A percentile compares a stretch with the other conserved stretches of the same genome.
phyloP scores from a whole-genome alignment of 306 rosid species.

The Medicago ruthenica region DNA sequence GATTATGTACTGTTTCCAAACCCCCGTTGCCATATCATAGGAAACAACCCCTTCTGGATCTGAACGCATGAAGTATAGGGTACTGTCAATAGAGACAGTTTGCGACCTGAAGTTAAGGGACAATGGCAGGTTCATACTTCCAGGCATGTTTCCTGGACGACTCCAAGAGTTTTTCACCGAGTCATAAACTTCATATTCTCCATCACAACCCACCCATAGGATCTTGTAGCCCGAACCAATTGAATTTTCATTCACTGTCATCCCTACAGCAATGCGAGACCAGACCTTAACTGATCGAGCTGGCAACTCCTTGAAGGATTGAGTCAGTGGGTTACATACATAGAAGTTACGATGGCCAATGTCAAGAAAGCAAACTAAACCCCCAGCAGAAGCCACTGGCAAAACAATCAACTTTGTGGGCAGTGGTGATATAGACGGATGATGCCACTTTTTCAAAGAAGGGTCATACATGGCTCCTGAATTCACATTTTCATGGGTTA shows the following conservation, averaged over 20 bases:
- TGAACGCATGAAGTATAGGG: slow-evolving; percentile 80
- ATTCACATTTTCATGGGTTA: slow-evolving; percentile 71
- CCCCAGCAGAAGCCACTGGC: slow-evolving; percentile 97
- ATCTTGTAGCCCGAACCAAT: slow-evolving; percentile 73
- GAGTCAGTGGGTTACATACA: slow-evolving; percentile 89
- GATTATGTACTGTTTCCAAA: slow-evolving; percentile 78
- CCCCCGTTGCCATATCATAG: slow-evolving; percentile 64
- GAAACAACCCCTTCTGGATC: slow-evolving; percentile 84
- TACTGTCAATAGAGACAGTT: slow-evolving; percentile 64
- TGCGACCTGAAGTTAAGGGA: slow-evolving; percentile 64
- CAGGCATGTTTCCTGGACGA: slow-evolving; percentile 64
- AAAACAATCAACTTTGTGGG: slow-evolving; percentile 60
- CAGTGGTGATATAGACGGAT: slow-evolving; percentile 64
- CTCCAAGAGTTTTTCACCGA: slow-evolving; percentile 76
- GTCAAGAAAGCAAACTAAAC: slow-evolving; percentile 85
- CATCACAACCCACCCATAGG: slow-evolving; percentile 78
- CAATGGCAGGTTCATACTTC: slow-evolving; percentile 63
- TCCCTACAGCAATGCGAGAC: slow-evolving; percentile 73
- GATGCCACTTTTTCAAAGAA: slow-evolving; percentile 85
- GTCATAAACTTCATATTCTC: slow-evolving; percentile 86
- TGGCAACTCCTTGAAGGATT: slow-evolving; percentile 88
- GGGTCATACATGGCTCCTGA: slow-evolving; percentile 93
- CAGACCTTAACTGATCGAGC: slow-evolving; percentile 74
- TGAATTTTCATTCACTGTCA: slow-evolving; percentile 64
- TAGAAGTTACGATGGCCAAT: slow-evolving; percentile 70